Evolutionary conservation across 805 yeast genomes (phyloP), one percentile per base, ranked within the genome.

Genomic region (Nematodospora valgi): DNA sequence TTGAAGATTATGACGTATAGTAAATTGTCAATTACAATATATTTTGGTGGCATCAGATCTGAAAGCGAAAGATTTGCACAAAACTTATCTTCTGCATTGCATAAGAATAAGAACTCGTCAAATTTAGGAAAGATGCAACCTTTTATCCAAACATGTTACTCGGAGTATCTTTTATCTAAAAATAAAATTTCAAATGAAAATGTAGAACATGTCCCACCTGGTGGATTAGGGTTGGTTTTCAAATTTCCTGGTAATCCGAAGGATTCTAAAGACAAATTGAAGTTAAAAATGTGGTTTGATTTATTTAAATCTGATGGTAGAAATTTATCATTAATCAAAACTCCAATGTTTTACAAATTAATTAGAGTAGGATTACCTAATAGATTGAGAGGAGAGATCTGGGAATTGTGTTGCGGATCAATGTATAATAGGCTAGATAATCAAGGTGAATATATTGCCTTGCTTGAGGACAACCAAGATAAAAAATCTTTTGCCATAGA

Each of bases 331-430:
- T 48, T 91, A 13, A 71, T 86, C 1, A 74, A 79, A 31, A 86
- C 83, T 37, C 86, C 80, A 24, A 76, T 80, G 52, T 94, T 87
- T 52, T 85, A 80, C 56, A 85, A 84, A 51, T 72, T 93, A 33
- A 74, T 93, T 6, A 71, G 97, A 33, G 93, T 89, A 11, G 98
- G 98, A 0, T 70, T 93, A 16, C 98, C 98, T n/a, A 91, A 91
- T 53, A 72, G 94, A 40, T 66, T 93, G 35, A 73, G 99, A 46
- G 98, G 98, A 24, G 99, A 93, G 52, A 67, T 93, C 10, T 93
- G 99, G 99, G 98, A 93, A 56, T 62, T 86, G 35, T 77, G 87
- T 34, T 78, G 86, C 28, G 99, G 98, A 3, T 81, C 95, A 0
- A 78, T 88, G 69, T 86, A 78, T 51, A 51, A 76, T 35, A 68